Evolutionary conservation across 805 yeast genomes (phyloP), one percentile per base, ranked within the genome.

Genomic region (Groenewaldozyma salmanticensis): DNA sequence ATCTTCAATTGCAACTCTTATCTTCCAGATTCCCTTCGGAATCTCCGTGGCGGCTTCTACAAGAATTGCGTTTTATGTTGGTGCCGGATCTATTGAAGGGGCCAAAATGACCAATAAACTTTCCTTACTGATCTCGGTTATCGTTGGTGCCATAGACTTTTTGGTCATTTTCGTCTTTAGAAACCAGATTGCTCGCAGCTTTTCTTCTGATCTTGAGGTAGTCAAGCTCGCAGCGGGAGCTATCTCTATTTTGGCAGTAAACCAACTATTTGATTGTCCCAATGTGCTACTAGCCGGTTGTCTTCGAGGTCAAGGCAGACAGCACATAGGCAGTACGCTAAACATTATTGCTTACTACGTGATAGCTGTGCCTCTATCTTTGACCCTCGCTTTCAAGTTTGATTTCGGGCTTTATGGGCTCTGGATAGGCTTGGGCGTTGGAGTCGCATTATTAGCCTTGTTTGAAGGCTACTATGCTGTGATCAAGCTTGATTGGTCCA

Each of bases 271-370:
- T 43, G 94, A 84, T 57, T 79, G 85, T 3, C 55, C 81, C 15
- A 80, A 83, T 13, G 74, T 80, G 34, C 77, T 81, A 15, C 77
- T 85, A 2, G 77, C 81, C 33, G 92, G 88, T 1, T 70, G 80
- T 27, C 61, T 84, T 43, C 64, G 94, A 45, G 87, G 88, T 1
- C 79, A 80, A 56, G 94, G 90, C 0, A 63, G 77, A 35, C 94
- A 84, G 57, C 71, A 69, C 37, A 67, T 81, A 35, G 94, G 94
- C 2, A 85, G 90, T 0, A 49, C 72, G 9, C 64, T 83, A 38
- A 84, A 82, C 52, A 65, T 84, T 35, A 54, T 80, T n/a, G 72
- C 79, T 0, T 84, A 84, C 60, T 84, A 84, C 57, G 67, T 71
- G 2, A 49, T 79, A 27, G 82, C 85, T 0, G 62, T 77, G 24